Base-by-base conservation (phyloP, 208 protist genomes). In the Porcisia deanei region DNA sequence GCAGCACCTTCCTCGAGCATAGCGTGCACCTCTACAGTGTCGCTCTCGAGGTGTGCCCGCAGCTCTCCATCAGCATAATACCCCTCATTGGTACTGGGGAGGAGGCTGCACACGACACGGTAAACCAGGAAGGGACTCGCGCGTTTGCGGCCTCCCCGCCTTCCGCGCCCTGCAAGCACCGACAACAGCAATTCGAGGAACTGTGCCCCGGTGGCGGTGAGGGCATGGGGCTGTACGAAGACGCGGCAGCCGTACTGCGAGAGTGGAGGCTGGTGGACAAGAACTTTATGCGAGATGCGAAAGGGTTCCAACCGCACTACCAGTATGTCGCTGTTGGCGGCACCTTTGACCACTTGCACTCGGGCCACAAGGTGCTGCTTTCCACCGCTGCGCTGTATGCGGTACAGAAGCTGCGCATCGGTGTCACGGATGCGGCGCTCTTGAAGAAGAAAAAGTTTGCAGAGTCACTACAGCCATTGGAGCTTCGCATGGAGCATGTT, bases 291-390 rank as follows among this genome's bases (percentile, higher is more conserved):
- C 64, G 73, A 34, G 52, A 66, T 22, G 66, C 39, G 54, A 66
- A 71, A 0, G 91, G 84, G 22, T 97, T 95, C 70, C 37, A 75
- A 30, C 91, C 88, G 0, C 47, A 86, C 41, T 97, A 93, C 80
- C 75, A 77, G 18, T 86, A 92, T 78, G 92, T 97, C 10, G 94
- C 91, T 14, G 84, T 98, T 37, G 94, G 94, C 25, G 94, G 94
- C 57, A 98, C 94, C 22, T 98, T 98, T 75, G 94, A 98, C 69
- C 91, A 89, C 53, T 86, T 98, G 12, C 94, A 98, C 83, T 85
- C 80, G 1, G 94, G 94, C 41, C 94, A 98, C 80, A 96, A 96
- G 71, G 71, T 98, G 47, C 82, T 98, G 8, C 85, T 98, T 39
- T 91, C 94, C 1, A 91, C 87, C 16, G 88, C 92, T 14, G 61